Conservation (phyloP, 2,329 filamentous ascomycete species). For the Parastagonospora nodorum region DNA sequence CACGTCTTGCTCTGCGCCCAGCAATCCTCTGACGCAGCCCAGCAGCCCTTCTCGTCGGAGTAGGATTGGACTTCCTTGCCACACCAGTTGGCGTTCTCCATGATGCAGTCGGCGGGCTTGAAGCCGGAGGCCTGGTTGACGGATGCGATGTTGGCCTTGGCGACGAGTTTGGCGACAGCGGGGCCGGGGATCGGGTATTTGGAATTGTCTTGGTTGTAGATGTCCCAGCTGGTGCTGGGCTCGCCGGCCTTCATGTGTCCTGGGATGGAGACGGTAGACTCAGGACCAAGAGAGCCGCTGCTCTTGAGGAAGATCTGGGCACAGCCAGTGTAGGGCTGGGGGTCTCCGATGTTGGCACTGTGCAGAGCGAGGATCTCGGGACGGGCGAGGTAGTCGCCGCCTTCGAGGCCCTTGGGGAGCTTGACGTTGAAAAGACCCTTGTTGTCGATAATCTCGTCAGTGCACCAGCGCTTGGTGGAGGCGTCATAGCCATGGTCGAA, state of each 20-base stretch:
- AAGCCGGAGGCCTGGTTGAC: constrained; percentile 54
- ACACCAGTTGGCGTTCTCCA: constrained; percentile 76
- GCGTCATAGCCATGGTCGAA: constrained; percentile 70
- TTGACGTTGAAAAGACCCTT: constrained; percentile 67
- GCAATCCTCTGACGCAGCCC: constrained; percentile 52
- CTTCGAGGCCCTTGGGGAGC: constrained; percentile 65
- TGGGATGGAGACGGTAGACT: constrained; percentile 67
- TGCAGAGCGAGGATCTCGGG: constrained; percentile 74
- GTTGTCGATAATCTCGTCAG: constrained; percentile 68
- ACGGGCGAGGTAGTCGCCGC: constrained; percentile 73
- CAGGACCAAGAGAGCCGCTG: constrained; percentile 53
- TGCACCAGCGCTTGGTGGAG: constrained; percentile 66
- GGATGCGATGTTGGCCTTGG: constrained; percentile 16
- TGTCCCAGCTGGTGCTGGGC: constrained; percentile 66
- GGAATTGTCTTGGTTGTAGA: constrained; percentile 57
- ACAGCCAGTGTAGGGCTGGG: constrained; percentile 77
- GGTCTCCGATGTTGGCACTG: constrained; percentile 56
- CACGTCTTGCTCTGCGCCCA: constrained; percentile 66
- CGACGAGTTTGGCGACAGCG: constrained; percentile 55
- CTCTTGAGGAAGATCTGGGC: constrained; percentile 70
- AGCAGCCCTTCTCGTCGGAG: constrained; percentile 63
- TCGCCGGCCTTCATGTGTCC: constrained; percentile 64
- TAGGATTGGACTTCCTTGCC: constrained; percentile 65
- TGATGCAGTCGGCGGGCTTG: constrained; percentile 61
- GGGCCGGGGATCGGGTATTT: constrained; percentile 64